Evolutionary conservation across 208 protist genomes (phyloP), one percentile per base, ranked within the genome.

Genomic region (Leishmania arabica): DNA sequence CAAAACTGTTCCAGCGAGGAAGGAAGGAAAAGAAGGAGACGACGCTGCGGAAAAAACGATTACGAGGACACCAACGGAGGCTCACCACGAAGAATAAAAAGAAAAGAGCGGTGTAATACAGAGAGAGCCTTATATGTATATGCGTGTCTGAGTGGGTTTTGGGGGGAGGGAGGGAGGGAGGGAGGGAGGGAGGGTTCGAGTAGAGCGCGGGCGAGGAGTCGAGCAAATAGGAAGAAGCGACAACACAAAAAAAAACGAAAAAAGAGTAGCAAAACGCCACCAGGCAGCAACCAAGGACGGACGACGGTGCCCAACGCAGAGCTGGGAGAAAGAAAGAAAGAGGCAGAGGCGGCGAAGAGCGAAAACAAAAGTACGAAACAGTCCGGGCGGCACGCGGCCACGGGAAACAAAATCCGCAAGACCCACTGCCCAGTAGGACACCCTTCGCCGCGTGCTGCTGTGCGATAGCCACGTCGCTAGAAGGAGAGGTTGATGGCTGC

Each of bases 11-110:
- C 56, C 56, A 45, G 58, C 37, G 37, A 49, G 17, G 40, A 78
- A 51, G 37, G 66, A 65, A 77, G 72, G 40, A 72, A 78, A 40
- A 77, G 65, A 58, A 56, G 54, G 54, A 69, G 72, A 77, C 37
- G 74, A 60, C 45, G 40, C 40, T 37, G 74, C 15, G 58, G 64
- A 54, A 11, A 75, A 75, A 51, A n/a, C n/a, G 24, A 75, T 42
- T 15, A 75, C 24, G 40, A 31, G n/a, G 45, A 53, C 17, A 27
- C 17, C 21, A 68, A 40, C 42, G 24, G 17, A 27, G 6, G 42
- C 49, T 70, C 27, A 53, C 27, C 15, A n/a, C 1, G 4, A 17
- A 65, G 7, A 69, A n/a, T 1, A 73, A 53, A 54, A 54, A 73
- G 37, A 49, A 49, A 49, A 45, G 65, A 45, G 65, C 65, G 37